These are phyloP conservation scores for Odontarrhena argentea DNA, from an alignment of 345 rosid genomes.

Conservation along the genomic window DNA sequence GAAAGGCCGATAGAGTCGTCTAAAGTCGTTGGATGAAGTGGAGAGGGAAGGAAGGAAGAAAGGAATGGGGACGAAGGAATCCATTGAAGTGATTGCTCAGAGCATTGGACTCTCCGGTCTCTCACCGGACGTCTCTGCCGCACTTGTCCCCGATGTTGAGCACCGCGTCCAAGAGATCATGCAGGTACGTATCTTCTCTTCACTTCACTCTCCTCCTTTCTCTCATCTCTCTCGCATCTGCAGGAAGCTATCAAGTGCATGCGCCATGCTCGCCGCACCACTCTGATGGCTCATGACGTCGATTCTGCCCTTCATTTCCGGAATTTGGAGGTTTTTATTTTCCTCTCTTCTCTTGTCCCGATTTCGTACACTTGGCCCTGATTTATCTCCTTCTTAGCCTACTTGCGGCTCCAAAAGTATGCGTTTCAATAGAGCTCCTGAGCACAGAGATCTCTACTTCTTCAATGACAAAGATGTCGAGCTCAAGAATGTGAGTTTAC, in stretches of 20 bases:
- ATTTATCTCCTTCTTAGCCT: constrained; percentile 48
- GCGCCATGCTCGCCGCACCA: constrained; percentile 80
- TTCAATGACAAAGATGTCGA: constrained; percentile 73
- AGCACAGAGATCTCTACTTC: constrained; percentile 72
- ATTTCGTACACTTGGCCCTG: constrained; percentile 7
- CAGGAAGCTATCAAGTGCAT: constrained; percentile 93
- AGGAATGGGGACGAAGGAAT: constrained; percentile 61
- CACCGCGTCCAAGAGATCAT: constrained; percentile 82
- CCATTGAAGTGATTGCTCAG: constrained; percentile 87
- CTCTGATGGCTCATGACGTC: constrained; percentile 66
- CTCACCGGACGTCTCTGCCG: constrained; percentile 65
- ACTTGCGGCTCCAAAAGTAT: constrained; percentile 63
- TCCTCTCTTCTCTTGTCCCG: neutral
- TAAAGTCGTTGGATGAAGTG: neutral
- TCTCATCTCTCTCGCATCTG: constrained; percentile 11
- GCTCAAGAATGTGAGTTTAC: constrained; percentile 59
- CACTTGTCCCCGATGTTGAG: constrained; percentile 83
- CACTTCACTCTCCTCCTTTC: neutral
- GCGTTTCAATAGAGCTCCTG: constrained; percentile 73
- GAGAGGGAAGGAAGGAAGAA: neutral
- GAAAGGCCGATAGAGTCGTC: constrained; percentile 7
- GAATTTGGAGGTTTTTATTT: constrained; percentile 67
- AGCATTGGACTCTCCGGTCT: constrained; percentile 73
- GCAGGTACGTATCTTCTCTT: constrained; percentile 61
- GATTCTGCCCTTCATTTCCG: constrained; percentile 73